phyloP scores from a whole-genome alignment of 2,329 filamentous ascomycete species.

The Colletotrichum lentis region DNA sequence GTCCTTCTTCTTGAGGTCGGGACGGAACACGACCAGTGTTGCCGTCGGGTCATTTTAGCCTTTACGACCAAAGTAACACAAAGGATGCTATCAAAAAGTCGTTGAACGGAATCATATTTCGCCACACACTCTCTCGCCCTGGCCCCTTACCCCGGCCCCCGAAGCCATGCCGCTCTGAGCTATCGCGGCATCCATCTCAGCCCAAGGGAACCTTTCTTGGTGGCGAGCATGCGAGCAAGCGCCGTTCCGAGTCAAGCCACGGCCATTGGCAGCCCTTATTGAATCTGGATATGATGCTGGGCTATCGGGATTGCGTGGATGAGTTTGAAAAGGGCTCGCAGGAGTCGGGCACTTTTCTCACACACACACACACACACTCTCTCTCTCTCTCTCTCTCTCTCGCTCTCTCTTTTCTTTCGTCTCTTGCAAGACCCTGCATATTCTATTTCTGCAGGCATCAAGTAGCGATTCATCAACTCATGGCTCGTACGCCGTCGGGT shows the following conservation, averaged over 20 bases:
- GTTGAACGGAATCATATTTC: constrained; percentile 14
- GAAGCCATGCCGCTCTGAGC: constrained; percentile 21
- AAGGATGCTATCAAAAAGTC: neutral
- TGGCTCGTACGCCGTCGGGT: neutral
- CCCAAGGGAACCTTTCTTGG: constrained; percentile 15
- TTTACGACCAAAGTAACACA: neutral
- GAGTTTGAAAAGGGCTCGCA: neutral
- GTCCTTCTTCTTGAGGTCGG: neutral
- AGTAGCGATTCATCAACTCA: constrained; percentile 16
- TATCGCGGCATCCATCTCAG: constrained; percentile 19
- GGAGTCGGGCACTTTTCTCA: neutral
- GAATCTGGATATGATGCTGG: constrained; percentile 26
- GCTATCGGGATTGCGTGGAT: constrained; percentile 25
- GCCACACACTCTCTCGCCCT: neutral
- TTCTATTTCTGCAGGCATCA: constrained; percentile 17
- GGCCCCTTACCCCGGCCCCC: constrained; percentile 4
- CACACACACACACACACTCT: too few species aligned
- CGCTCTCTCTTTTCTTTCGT: neutral
- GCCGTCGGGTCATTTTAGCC: constrained; percentile 4
- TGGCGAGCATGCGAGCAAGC: constrained; percentile 17
- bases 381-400: too few species aligned
- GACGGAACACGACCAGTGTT: constrained; percentile 1
- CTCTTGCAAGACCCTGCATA: constrained; percentile 33
- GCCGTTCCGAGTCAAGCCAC: constrained; percentile 33
- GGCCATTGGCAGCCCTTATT: constrained; percentile 16